A percentile compares a stretch with the other conserved stretches of the same genome.
phyloP scores from a whole-genome alignment of 140 eudicot species.

The Cichorium intybus region DNA sequence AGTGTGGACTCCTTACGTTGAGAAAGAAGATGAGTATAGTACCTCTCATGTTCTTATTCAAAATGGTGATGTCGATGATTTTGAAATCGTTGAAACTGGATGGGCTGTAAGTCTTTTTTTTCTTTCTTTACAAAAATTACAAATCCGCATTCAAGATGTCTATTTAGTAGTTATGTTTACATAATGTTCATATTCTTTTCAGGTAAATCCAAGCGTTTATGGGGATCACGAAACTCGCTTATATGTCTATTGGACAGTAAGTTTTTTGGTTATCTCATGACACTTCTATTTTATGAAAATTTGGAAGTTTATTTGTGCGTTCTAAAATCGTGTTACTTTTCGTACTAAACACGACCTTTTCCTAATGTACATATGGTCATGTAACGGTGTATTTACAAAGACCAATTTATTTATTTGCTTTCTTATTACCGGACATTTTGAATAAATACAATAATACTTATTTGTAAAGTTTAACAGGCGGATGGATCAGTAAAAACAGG shows the following conservation, averaged over 20 bases:
- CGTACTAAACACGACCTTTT: not conserved
- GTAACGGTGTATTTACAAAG: not conserved
- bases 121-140: not conserved
- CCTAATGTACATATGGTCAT: not conserved
- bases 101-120: conserved; percentile 46
- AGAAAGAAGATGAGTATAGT: conserved; percentile 58
- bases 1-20: conserved; percentile 63
- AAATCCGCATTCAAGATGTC: too few species aligned
- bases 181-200: not conserved
- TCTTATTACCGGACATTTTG: not conserved
- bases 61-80: conserved; percentile 34
- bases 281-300: not conserved
- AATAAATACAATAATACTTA: not conserved
- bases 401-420: not conserved
- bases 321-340: not conserved
- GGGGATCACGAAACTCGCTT: conserved; percentile 69
- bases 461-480: conserved; percentile 29
- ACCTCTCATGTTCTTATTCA: conserved; percentile 53
- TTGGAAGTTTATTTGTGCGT: too few species aligned
- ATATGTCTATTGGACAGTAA: conserved; percentile 73
- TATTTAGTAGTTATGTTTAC: not conserved
- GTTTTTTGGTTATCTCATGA: conserved; percentile 1
- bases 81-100: conserved; percentile 59
- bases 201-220: conserved; percentile 86
- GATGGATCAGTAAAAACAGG: conserved; percentile 67